Evolutionary conservation across 768 basidiomycete genomes (phyloP).

Genomic region (Hypholoma sublateritium): DNA sequence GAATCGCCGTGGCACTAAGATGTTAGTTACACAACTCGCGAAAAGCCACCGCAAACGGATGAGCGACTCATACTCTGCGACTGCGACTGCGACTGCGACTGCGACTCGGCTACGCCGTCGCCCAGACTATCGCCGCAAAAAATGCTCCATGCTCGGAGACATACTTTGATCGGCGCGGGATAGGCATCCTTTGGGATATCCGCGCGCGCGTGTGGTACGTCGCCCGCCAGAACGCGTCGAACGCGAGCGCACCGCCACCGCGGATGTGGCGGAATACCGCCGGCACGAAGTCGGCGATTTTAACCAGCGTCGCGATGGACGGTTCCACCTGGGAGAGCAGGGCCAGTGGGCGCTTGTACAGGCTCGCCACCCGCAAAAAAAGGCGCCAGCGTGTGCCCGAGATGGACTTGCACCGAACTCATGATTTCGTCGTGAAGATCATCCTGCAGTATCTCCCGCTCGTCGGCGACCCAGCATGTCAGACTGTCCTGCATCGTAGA

Average conservation of each 20-base stretch:
- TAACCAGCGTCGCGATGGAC: conserved; percentile 38
- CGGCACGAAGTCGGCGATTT: conserved; percentile 44
- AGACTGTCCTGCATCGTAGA: conserved; percentile 36
- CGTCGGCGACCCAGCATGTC: conserved; percentile 55
- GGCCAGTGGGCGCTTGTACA: conserved; percentile 48
- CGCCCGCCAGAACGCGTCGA: conserved; percentile 57
- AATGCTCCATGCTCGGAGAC: conserved; percentile 45
- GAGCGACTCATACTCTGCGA: conserved; percentile 31
- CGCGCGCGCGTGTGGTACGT: conserved; percentile 48
- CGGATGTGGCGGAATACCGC: conserved; percentile 52
- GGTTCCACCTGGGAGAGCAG: conserved; percentile 37
- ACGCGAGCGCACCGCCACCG: conserved; percentile 50
- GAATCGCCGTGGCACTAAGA: conserved; percentile 18
- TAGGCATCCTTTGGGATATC: conserved; percentile 35
- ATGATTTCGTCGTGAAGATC: conserved; percentile 51
- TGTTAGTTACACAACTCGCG: too few relatives aligned
- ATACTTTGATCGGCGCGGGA: conserved; percentile 42
- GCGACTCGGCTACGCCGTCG: conserved; percentile 37
- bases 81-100: conserved; percentile 32
- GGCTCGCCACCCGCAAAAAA: conserved; percentile 25
- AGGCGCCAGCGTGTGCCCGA: too few relatives aligned
- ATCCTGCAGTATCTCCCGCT: conserved; percentile 34
- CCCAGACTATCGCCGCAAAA: conserved; percentile 49
- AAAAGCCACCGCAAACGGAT: too few relatives aligned
- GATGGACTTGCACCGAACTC: conserved; percentile 15